Evolutionary conservation across 2,329 filamentous ascomycete genomes (phyloP).

Genomic region (Calonectria hawksworthii): DNA sequence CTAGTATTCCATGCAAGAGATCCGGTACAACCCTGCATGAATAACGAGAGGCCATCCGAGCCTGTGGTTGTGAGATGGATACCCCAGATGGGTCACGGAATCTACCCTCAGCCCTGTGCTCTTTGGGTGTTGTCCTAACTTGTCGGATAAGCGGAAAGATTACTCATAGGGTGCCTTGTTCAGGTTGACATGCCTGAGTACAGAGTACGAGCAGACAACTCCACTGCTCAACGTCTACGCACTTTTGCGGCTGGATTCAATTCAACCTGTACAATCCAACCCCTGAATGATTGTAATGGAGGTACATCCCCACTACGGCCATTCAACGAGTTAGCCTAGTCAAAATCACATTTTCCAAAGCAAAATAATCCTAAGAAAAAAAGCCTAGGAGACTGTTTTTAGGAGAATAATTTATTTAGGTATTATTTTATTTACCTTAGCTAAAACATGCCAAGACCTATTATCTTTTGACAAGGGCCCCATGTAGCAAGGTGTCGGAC

Average conservation of each 20-base stretch:
- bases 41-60: neutral
- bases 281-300: no score
- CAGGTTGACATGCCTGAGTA: neutral
- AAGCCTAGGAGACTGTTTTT: no score
- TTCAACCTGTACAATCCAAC: no score
- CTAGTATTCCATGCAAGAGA: neutral
- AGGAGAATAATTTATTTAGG: no score
- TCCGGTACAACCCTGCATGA: neutral
- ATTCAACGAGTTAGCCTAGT: no score
- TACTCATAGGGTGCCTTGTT: neutral
- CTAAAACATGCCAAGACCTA: no score
- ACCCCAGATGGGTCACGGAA: neutral
- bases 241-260: neutral
- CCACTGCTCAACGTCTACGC: neutral
- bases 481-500: no score
- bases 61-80: neutral
- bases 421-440: no score
- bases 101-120: neutral
- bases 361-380: no score
- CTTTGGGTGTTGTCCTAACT: neutral
- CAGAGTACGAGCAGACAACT: neutral
- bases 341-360: no score
- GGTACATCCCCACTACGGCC: no score
- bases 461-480: no score
- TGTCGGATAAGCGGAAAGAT: neutral